Conservation (phyloP, 495 filamentous ascomycete genomes). For the Chaetomium cochliodes region DNA sequence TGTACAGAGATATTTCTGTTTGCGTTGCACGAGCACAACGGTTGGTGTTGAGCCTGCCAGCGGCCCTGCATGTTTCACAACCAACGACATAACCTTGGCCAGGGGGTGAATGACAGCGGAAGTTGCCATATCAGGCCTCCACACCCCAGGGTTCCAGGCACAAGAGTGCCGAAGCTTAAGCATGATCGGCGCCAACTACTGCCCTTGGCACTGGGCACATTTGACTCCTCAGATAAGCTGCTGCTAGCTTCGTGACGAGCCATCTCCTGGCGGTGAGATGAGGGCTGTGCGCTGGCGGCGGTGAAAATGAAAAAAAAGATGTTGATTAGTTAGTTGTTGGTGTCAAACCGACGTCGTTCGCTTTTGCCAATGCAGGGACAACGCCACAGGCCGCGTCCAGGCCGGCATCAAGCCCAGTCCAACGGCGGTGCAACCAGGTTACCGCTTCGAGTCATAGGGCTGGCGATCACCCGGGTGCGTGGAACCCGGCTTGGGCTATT, state of each 20-base stretch:
- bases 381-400: background rate
- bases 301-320: background rate
- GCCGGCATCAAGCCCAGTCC: background rate
- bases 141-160: background rate
- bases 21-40: background rate
- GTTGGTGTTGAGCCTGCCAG: background rate
- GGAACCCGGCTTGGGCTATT: slow-evolving; percentile 17
- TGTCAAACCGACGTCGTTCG: background rate
- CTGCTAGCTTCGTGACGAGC: background rate
- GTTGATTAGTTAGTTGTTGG: background rate
- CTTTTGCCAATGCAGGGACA: background rate
- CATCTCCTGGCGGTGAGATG: background rate
- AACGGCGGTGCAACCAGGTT: background rate
- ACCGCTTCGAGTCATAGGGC: slow-evolving; percentile 10
- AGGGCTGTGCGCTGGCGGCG: no score
- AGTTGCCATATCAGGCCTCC: slow-evolving; percentile 1
- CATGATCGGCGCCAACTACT: background rate
- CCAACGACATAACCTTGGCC: background rate
- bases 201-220: background rate
- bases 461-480: slow-evolving; percentile 10
- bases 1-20: background rate
- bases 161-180: background rate
- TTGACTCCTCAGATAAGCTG: background rate
- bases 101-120: background rate
- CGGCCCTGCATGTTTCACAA: background rate